Base-by-base conservation (phyloP, 306 rosid genomes). In the Cotoneaster glaucophyllus region DNA sequence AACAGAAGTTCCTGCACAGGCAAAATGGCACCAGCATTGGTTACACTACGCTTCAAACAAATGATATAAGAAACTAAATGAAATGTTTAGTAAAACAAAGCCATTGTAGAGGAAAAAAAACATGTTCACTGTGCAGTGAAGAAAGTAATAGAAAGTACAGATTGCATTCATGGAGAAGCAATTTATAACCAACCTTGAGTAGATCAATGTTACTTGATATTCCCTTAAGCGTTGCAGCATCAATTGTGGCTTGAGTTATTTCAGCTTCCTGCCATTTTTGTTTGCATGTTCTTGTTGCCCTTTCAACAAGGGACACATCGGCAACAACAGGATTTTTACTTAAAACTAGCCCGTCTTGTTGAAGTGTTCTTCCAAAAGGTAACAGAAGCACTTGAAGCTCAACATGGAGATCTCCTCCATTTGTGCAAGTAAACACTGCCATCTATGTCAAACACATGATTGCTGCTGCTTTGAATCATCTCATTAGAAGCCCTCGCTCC, bases 191-290 rank as follows among this genome's bases (percentile, higher is more conserved):
- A 77, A 95, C 97, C 98, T 95, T 90, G 85, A 95, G 86, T 82
- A 95, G 97, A 88, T 95, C 99, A 58, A 95, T 90, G 85, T 95
- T 95, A 82, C 96, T 95, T 43, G 99, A 96, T 90, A 95, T 92
- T 84, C 99, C 97, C 82, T 86, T 50, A 74, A 95, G 87, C 77
- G 83, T 95, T 77, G 99, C 97, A 29, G 99, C 97, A 85, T 90
- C 92, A 86, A 95, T 92, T 61, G 97, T 92, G 31, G 99, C 99
- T 81, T 89, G 99, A 79, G 97, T 92, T 81, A 88, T 95, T 84
- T 92, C 93, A 39, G 85, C 93, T 74, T 79, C 87, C 78, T 77
- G 88, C 59, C 62, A 78, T 78, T 84, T 88, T 76, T 80, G 81
- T 75, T 74, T 89, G 89, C 97, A 81, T 61, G 62, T 86, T 87